A percentile compares a stretch with the other conserved stretches of the same genome.
Evolutionary conservation across 176 grass and related monocot species (phyloP).

Genomic region (Stipa capillata): DNA sequence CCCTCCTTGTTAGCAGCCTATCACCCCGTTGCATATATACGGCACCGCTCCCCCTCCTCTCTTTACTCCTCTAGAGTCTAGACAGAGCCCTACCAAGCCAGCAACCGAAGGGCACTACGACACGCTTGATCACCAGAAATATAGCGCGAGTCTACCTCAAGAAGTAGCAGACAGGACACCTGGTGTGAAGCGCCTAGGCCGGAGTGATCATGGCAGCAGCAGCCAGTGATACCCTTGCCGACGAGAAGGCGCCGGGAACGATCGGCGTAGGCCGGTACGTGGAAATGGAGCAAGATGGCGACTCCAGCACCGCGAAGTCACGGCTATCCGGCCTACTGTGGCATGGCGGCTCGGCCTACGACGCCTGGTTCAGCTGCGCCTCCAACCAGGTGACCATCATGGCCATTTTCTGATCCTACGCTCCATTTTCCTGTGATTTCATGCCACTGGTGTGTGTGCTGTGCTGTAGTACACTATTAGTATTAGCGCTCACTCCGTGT

Average conservation of each 20-base stretch:
- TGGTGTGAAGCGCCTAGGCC: not conserved
- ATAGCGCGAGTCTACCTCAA: not conserved
- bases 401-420: not conserved
- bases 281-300: conserved; percentile 81
- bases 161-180: not conserved
- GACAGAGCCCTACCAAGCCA: not conserved
- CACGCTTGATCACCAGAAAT: not conserved
- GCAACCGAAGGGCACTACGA: not conserved
- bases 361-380: conserved; percentile 99
- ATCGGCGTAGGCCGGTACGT: conserved; percentile 70
- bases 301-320: conserved; percentile 41
- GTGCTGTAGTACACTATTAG: no score
- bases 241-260: conserved; percentile 78
- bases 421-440: not conserved
- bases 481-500: not conserved
- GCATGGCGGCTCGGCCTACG: conserved; percentile 96
- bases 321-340: conserved; percentile 85
- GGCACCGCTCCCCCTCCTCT: not conserved
- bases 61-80: not conserved
- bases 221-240: conserved; percentile 36
- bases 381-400: conserved; percentile 70
- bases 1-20: not conserved
- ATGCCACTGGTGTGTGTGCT: not conserved
- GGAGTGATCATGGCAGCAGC: conserved; percentile 39
- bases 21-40: conserved; percentile 24